These are phyloP conservation scores for Pseudogymnoascus sp. DNA, from an alignment of 2,329 filamentous ascomycete genomes.

Conservation along the genomic window DNA sequence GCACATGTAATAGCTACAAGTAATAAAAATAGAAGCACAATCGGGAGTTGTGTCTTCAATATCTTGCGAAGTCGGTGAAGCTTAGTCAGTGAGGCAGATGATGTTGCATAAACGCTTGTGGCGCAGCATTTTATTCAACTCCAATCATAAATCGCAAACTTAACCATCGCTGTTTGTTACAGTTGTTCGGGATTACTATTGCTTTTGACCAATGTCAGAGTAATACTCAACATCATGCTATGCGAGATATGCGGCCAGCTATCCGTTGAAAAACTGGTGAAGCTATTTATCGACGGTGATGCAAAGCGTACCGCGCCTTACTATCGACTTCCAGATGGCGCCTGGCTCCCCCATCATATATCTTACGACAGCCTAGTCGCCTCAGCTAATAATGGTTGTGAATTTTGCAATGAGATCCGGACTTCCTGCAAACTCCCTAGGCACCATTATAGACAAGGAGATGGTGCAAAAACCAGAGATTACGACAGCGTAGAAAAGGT, in stretches of 20 bases:
- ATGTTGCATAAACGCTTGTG: not conserved
- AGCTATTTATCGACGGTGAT: not conserved
- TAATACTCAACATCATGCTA: not conserved
- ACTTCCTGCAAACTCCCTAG: not conserved
- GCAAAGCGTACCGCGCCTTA: not conserved
- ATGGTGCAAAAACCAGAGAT: not conserved
- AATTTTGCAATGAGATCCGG: not conserved
- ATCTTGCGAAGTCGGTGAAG: not conserved
- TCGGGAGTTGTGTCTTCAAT: not conserved
- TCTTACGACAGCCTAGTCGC: not conserved
- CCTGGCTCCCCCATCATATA: not conserved
- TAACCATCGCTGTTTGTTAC: not conserved
- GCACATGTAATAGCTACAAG: not conserved
- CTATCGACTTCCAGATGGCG: conserved; percentile 1
- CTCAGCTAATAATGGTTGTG: not conserved
- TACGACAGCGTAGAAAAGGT: not conserved
- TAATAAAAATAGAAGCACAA: not conserved
- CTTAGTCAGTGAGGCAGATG: not conserved
- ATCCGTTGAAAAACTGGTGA: not conserved
- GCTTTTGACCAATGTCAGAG: not conserved
- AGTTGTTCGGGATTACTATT: not conserved
- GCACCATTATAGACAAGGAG: not conserved
- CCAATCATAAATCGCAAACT: not conserved
- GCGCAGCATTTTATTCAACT: not conserved
- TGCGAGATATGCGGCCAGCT: not conserved